Conservation (phyloP, 768 basidiomycete genomes). For the Tricholoma saponaceum region DNA sequence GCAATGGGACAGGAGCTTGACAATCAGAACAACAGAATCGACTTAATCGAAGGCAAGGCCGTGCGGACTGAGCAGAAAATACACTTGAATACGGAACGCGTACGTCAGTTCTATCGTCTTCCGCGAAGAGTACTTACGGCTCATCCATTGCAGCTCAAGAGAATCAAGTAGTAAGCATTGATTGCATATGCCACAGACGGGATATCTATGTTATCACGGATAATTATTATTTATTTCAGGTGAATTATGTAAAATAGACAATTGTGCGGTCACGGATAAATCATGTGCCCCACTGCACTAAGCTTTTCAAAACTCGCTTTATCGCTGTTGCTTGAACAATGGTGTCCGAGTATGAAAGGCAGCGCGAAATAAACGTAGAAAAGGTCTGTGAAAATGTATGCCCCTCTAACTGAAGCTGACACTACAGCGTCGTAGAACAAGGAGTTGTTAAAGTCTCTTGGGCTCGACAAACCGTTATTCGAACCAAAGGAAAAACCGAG, state of each 20-base stretch:
- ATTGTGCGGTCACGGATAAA: constrained; percentile 13
- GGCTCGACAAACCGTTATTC: constrained; percentile 41
- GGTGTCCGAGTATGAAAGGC: constrained; percentile 31
- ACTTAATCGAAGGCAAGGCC: constrained; percentile 75
- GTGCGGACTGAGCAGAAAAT: constrained; percentile 70
- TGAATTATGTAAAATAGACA: not conserved
- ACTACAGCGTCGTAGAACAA: constrained; percentile 30
- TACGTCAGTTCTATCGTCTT: constrained; percentile 30
- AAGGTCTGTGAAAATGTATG: constrained; percentile 13
- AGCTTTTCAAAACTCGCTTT: not conserved
- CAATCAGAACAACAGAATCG: constrained; percentile 78
- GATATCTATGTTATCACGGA: not conserved
- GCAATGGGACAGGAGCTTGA: constrained; percentile 90
- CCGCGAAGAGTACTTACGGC: constrained; percentile 1
- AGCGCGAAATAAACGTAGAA: constrained; percentile 30
- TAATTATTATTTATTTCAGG: not conserved
- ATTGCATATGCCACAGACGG: not conserved
- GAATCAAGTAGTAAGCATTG: constrained; percentile 41
- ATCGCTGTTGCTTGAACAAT: constrained; percentile 6
- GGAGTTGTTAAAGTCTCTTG: constrained; percentile 36
- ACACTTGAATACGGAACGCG: constrained; percentile 77
- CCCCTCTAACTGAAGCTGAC: not conserved
- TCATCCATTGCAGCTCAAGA: constrained; percentile 46
- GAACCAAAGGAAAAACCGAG: constrained; percentile 43
- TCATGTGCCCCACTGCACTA: constrained; percentile 13